Percentiles rank a stretch among this genome's conserved stretches.
phyloP scores from a whole-genome alignment of 2,329 filamentous ascomycete genomes.

The Aspergillus floridensis region DNA sequence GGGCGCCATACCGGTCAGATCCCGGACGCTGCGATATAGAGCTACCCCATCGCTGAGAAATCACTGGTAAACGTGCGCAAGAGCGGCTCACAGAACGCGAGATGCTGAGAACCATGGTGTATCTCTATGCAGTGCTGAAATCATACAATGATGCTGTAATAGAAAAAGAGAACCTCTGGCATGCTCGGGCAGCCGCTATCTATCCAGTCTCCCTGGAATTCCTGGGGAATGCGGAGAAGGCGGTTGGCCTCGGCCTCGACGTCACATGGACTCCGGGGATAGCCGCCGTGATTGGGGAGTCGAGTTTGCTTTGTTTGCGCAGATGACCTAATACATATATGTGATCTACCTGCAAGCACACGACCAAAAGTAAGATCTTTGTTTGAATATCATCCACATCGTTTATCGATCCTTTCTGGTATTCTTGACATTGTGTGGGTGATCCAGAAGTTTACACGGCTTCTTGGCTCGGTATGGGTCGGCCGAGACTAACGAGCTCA shows the following conservation, averaged over 20 bases:
- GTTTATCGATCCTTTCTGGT: neutral
- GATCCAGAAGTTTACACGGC: neutral
- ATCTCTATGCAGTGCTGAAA: neutral
- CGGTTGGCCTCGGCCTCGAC: conserved; percentile 2
- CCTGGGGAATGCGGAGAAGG: conserved; percentile 5
- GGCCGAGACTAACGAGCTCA: neutral
- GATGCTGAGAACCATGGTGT: neutral
- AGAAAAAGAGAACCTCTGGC: neutral
- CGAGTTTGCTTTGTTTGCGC: neutral
- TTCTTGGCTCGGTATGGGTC: neutral
- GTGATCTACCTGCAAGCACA: neutral
- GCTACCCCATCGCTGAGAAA: conserved; percentile 47
- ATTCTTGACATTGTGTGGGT: neutral
- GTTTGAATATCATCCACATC: neutral
- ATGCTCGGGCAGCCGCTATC: neutral
- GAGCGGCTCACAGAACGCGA: conserved; percentile 1
- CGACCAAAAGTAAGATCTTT: neutral
- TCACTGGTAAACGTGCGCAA: neutral
- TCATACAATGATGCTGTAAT: neutral
- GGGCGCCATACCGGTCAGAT: conserved; percentile 54
- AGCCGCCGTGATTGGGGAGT: neutral
- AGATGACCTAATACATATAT: neutral
- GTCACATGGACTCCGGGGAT: neutral
- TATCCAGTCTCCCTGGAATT: neutral
- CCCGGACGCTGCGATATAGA: conserved; percentile 58